A percentile compares a stretch with the other conserved stretches of the same genome.
Evolutionary conservation across 208 protist genomes (phyloP).

Genomic region (Porcisia hertigi): DNA sequence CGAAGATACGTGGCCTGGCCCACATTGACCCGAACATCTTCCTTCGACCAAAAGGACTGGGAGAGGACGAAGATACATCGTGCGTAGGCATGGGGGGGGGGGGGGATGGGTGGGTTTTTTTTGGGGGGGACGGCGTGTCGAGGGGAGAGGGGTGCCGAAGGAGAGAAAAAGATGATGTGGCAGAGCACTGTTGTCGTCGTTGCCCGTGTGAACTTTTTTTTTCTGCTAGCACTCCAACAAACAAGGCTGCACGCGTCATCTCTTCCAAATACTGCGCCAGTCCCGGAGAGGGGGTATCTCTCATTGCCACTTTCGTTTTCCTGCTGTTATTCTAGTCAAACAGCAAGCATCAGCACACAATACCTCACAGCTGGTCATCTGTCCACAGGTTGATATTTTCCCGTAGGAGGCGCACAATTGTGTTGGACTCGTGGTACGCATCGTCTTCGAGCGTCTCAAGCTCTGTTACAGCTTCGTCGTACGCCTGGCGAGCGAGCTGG

Average conservation of each 20-base stretch:
- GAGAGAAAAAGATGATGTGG: constrained; percentile 7
- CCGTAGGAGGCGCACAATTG: constrained; percentile 99
- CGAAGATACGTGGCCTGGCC: background rate
- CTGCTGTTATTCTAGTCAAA: background rate
- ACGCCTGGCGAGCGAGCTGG: constrained; percentile 93
- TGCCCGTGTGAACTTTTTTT: background rate
- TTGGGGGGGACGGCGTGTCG: no score
- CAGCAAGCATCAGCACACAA: background rate
- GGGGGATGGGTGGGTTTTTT: background rate
- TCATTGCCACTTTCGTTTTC: background rate
- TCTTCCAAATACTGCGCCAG: background rate
- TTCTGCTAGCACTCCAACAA: background rate
- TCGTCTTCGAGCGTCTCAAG: constrained; percentile 98
- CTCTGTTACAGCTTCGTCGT: constrained; percentile 97
- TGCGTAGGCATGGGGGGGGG: background rate
- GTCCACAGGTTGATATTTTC: constrained; percentile 99
- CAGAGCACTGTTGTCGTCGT: background rate
- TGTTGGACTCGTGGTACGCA: constrained; percentile 98
- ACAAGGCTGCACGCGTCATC: background rate
- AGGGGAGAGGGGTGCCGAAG: background rate
- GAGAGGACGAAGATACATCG: background rate
- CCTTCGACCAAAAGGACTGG: background rate
- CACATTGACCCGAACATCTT: background rate
- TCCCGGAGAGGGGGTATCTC: background rate
- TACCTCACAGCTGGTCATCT: constrained; percentile 79